A percentile compares a stretch with the other conserved stretches of the same genome.
Conservation (phyloP, 179 eudicot genomes). For the Amaranthus tricolor region DNA sequence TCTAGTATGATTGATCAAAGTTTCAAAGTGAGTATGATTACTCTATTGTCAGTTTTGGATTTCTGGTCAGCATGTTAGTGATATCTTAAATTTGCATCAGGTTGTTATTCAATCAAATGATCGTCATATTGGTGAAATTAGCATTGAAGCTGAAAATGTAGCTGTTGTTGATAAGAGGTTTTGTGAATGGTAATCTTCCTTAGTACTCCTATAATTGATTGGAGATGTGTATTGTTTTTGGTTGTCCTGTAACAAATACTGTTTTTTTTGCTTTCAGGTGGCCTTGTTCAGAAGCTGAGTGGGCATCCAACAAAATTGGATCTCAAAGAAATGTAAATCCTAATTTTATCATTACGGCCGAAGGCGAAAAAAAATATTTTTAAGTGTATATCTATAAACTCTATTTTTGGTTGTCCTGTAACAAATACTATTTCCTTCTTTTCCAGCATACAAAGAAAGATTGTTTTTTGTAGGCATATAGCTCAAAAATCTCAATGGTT, state of each 20-base stretch:
- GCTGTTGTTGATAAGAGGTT: too few species aligned
- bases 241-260: neutral
- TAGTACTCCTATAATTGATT: too few species aligned
- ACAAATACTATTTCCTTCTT: neutral
- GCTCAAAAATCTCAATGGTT: too few species aligned
- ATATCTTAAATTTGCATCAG: too few species aligned
- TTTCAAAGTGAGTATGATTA: constrained; percentile 1
- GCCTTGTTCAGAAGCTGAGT: neutral
- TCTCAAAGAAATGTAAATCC: neutral
- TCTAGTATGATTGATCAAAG: neutral
- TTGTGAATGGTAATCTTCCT: too few species aligned
- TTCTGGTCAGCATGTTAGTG: neutral
- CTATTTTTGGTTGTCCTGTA: neutral
- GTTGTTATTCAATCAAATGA: too few species aligned
- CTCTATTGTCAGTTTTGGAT: neutral
- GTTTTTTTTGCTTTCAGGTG: neutral
- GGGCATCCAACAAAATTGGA: constrained; percentile 1
- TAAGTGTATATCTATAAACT: too few species aligned
- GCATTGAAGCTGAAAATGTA: too few species aligned
- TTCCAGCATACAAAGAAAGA: too few species aligned
- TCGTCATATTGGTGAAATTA: too few species aligned
- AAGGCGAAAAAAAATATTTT: too few species aligned
- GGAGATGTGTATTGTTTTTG: neutral
- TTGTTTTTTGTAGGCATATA: too few species aligned
- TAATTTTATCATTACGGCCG: neutral